Percentiles rank a stretch among this genome's conserved stretches.
Conservation (phyloP, 2,329 filamentous ascomycete species). For the Colletotrichum acutatum region DNA sequence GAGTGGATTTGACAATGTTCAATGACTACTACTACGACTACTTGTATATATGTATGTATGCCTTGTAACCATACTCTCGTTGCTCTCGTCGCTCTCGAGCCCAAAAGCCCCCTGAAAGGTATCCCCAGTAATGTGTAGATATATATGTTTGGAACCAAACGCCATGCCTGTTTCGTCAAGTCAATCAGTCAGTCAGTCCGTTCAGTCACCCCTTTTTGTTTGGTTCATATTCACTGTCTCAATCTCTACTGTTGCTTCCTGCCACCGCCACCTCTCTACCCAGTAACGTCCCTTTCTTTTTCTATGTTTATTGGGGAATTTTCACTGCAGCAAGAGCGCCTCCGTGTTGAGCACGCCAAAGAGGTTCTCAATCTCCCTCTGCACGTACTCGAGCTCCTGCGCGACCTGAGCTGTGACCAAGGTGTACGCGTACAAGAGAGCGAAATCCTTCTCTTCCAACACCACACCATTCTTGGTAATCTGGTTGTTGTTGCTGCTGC, state of each 20-base stretch:
- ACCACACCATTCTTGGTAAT: constrained; percentile 44
- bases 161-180: constrained; percentile 1
- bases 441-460: constrained; percentile 84
- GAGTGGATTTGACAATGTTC: constrained; percentile 10
- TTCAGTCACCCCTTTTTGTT: not conserved
- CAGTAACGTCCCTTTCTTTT: not conserved
- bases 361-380: constrained; percentile 69
- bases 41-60: constrained; percentile 20
- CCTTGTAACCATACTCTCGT: not conserved
- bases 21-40: constrained; percentile 14
- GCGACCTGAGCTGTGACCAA: constrained; percentile 75
- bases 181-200: not conserved
- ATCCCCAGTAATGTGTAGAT: not conserved
- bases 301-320: too few species aligned
- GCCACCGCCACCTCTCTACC: not conserved
- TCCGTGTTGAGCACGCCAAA: constrained; percentile 74
- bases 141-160: not conserved
- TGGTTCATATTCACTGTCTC: not conserved
- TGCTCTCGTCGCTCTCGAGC: constrained; percentile 3
- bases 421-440: constrained; percentile 90
- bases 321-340: constrained; percentile 64
- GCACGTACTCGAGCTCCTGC: constrained; percentile 70
- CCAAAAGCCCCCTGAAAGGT: not conserved
- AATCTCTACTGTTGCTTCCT: not conserved
- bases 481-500: constrained; percentile 30